Percentiles rank a stretch among this genome's conserved stretches.
phyloP scores from a whole-genome alignment of 2,329 filamentous ascomycete genomes.

The Peltaster fructicola region DNA sequence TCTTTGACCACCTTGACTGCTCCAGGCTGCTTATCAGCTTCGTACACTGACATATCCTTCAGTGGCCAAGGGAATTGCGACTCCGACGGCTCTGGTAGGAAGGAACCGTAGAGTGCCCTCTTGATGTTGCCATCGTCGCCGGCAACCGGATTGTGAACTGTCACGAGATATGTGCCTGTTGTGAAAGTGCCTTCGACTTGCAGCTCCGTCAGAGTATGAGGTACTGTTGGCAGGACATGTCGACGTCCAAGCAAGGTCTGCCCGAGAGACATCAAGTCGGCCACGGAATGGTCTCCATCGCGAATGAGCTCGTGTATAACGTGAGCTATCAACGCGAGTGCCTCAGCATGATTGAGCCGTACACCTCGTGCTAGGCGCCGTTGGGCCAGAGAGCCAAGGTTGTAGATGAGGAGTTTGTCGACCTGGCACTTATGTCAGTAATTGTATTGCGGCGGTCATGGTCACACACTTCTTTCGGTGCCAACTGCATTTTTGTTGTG shows the following conservation, averaged over 20 bases:
- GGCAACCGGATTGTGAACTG: constrained; percentile 76
- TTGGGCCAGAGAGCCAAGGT: constrained; percentile 76
- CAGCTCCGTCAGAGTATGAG: constrained; percentile 60
- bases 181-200: constrained; percentile 92
- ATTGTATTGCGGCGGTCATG: neutral
- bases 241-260: constrained; percentile 84
- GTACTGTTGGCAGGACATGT: constrained; percentile 73
- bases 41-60: constrained; percentile 47
- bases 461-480: constrained; percentile 18
- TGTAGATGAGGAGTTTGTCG: constrained; percentile 88
- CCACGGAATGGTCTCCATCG: constrained; percentile 82
- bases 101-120: constrained; percentile 80
- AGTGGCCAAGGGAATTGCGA: constrained; percentile 40
- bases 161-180: constrained; percentile 82
- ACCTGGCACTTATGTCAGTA: constrained; percentile 37
- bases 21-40: constrained; percentile 53
- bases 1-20: constrained; percentile 52
- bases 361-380: constrained; percentile 73
- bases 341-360: constrained; percentile 78
- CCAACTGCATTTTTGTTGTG: constrained; percentile 19
- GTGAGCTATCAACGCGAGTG: constrained; percentile 65
- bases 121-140: constrained; percentile 72
- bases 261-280: constrained; percentile 83
- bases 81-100: constrained; percentile 56
- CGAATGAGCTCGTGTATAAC: constrained; percentile 93